Base-by-base conservation (phyloP, 768 basidiomycete species). In the Crepidotus variabilis region DNA sequence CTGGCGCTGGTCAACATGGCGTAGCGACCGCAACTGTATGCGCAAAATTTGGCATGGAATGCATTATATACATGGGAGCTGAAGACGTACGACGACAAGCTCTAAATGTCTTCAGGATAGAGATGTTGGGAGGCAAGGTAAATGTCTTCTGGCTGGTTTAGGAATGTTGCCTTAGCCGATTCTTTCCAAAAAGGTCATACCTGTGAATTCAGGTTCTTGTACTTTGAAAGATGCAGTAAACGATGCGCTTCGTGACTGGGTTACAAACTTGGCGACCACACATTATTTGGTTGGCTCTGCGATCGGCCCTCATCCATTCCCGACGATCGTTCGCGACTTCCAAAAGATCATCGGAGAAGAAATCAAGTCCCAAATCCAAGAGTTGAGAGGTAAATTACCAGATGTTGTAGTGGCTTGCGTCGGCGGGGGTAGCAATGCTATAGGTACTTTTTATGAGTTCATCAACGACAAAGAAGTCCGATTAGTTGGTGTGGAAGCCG, bases 1-100 rank as follows among this genome's bases (percentile, higher is more conserved):
- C 97, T 1, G 97, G 97, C 59, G 97, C 97, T 0, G 97, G 97
- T 14, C 97, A 98, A 70, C 97, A 99, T 70, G 97, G 97, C 69
- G 97, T 99, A 28, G 97, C 97, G 20, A 98, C 97, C 48, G 97
- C 97, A 1, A 99, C 97, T 5, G 97, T 93, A 21, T 98, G 97
- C 63, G 97, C 97, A 21, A 90, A 91, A 63, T 99, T 98, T 64
- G 95, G 92, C 6, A 69, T 98, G 79, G 87, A 97, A 72, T 99
- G 97, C 68, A 73, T 96, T 62, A 82, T 99, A 66, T 99, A 95
- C 75, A 99, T 99, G 97, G 97, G 97, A 51, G 85, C 92, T 22
- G 97, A 98, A 71, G 97, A 98, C 68, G 95, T 98, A 14, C 84
- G 94, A 23, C 83, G 97, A 43, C 97, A 99, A 72, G 93, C 94